These are phyloP conservation scores for Arachis hypogaea DNA, from an alignment of 306 rosid species.

Conservation along the genomic window DNA sequence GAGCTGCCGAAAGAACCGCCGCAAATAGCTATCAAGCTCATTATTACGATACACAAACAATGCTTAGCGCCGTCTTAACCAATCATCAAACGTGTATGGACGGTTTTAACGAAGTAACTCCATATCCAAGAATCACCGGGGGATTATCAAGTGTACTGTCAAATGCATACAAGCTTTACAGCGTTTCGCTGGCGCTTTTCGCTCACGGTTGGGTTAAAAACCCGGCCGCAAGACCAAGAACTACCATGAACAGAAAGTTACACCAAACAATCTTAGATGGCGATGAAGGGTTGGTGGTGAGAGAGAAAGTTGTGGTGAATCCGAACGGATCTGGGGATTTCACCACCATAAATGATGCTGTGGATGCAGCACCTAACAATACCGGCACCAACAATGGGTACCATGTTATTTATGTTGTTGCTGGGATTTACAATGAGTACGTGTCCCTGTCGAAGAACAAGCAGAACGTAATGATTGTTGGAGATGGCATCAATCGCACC, in stretches of 20 bases:
- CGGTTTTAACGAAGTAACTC: constrained; percentile 45
- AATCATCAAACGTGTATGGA: constrained; percentile 47
- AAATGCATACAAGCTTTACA: constrained; percentile 43
- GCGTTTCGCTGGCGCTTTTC: constrained; percentile 39
- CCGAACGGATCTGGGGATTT: constrained; percentile 45
- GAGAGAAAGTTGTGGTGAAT: constrained; percentile 45
- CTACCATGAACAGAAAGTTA: constrained; percentile 18
- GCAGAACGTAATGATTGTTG: constrained; percentile 46
- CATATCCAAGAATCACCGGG: constrained; percentile 28
- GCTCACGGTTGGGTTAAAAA: constrained; percentile 28
- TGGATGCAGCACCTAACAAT: constrained; percentile 45
- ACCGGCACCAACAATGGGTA: constrained; percentile 44
- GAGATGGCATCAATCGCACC: constrained; percentile 48
- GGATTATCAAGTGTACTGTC: constrained; percentile 38
- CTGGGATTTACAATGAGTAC: constrained; percentile 46
- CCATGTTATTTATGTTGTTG: constrained; percentile 43
- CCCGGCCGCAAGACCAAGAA: neutral
- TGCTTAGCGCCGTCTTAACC: constrained; percentile 44
- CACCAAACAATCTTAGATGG: constrained; percentile 16
- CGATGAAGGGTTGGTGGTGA: constrained; percentile 8
- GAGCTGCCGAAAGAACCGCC: constrained; percentile 17
- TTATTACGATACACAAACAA: constrained; percentile 27
- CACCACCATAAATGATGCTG: constrained; percentile 46
- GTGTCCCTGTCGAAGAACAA: constrained; percentile 42
- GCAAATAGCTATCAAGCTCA: neutral